phyloP scores from a whole-genome alignment of 768 basidiomycete species.

The Suillus occidentalis region DNA sequence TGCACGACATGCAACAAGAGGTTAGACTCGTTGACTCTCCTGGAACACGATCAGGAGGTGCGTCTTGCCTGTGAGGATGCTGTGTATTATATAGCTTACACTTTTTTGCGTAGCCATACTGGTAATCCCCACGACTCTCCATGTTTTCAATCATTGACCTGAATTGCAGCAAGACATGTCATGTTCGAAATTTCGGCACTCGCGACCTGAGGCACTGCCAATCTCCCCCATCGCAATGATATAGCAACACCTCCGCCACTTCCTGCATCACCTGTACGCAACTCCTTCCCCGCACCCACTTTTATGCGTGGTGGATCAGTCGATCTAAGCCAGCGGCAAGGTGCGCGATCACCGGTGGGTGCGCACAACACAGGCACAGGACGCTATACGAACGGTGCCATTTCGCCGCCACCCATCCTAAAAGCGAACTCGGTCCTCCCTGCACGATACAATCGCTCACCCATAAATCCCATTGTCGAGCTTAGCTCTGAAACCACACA shows the following conservation, averaged over 20 bases:
- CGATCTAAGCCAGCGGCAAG: constrained; percentile 27
- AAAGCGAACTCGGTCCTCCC: constrained; percentile 44
- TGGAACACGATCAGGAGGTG: constrained; percentile 85
- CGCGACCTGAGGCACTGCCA: constrained; percentile 70
- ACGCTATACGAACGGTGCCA: constrained; percentile 10
- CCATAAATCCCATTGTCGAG: constrained; percentile 16
- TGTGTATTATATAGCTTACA: constrained; percentile 5
- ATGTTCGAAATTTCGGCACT: constrained; percentile 77
- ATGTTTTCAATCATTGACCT: not conserved
- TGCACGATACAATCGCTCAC: constrained; percentile 32
- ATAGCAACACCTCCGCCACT: constrained; percentile 33
- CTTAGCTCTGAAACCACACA: constrained; percentile 22
- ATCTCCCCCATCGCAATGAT: constrained; percentile 54
- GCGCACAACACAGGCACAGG: constrained; percentile 25
- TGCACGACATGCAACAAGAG: constrained; percentile 77
- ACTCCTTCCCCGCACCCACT: constrained; percentile 23
- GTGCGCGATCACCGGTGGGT: constrained; percentile 28
- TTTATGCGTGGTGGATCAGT: constrained; percentile 29
- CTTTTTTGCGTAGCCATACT: constrained; percentile 39
- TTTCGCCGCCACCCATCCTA: constrained; percentile 33
- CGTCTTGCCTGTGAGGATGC: constrained; percentile 22
- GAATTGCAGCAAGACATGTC: constrained; percentile 71
- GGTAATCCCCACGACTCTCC: constrained; percentile 29
- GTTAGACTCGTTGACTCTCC: constrained; percentile 70
- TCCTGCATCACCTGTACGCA: constrained; percentile 30